A percentile compares a stretch with the other conserved stretches of the same genome.
Evolutionary conservation across 2,329 filamentous ascomycete species (phyloP).

Genomic region (Hymenoscyphus salicellus): DNA sequence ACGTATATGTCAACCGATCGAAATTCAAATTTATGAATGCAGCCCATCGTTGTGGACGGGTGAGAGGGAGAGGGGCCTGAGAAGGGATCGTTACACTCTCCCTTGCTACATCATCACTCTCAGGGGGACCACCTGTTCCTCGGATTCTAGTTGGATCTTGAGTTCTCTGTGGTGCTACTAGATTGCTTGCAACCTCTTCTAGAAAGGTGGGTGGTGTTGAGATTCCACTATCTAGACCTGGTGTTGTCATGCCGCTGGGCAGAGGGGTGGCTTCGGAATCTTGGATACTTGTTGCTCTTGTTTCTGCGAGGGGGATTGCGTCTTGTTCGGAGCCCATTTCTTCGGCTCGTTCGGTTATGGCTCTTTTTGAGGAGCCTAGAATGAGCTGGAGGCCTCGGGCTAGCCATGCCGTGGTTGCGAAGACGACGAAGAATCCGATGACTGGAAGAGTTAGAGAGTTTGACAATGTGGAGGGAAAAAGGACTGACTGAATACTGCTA

Average conservation of each 20-base stretch:
- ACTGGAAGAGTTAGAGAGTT: conserved; percentile 40
- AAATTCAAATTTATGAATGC: conserved; percentile 45
- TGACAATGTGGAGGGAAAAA: background rate
- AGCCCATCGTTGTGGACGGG: conserved; percentile 51
- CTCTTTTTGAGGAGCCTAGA: conserved; percentile 51
- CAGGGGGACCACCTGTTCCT: conserved; percentile 31
- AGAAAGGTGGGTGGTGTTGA: conserved; percentile 1
- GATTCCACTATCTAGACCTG: conserved; percentile 7
- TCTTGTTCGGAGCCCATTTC: conserved; percentile 47
- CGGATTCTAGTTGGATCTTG: conserved; percentile 33
- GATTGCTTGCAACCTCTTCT: conserved; percentile 19
- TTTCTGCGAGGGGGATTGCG: conserved; percentile 46
- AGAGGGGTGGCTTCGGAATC: conserved; percentile 20
- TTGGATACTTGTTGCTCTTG: conserved; percentile 16
- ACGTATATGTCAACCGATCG: conserved; percentile 45
- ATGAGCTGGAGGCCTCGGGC: conserved; percentile 52
- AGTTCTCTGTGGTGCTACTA: conserved; percentile 25
- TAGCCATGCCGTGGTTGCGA: conserved; percentile 52
- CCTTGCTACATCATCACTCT: conserved; percentile 15
- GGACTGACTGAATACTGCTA: conserved; percentile 54
- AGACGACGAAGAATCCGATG: conserved; percentile 53
- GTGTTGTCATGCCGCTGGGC: conserved; percentile 14
- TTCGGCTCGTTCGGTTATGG: conserved; percentile 50
- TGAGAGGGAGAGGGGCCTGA: conserved; percentile 44
- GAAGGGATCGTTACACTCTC: conserved; percentile 21